These are phyloP conservation scores for Rossbeevera mucosa DNA, from an alignment of 768 basidiomycete species.

Conservation along the genomic window DNA sequence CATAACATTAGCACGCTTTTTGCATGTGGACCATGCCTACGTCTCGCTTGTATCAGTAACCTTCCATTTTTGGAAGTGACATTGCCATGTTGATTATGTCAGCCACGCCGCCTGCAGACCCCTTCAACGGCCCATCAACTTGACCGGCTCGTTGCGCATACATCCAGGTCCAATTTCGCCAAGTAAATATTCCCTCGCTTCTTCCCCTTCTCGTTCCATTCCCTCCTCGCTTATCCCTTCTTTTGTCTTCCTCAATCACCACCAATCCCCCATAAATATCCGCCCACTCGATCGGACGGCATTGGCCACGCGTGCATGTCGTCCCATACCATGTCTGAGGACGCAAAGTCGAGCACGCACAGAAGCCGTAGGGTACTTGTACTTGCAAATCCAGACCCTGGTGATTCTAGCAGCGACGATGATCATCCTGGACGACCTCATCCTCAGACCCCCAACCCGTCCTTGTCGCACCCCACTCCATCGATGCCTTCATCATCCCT, in stretches of 20 bases:
- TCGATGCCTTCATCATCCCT: slow-evolving; percentile 22
- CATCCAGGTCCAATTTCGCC: slow-evolving; percentile 20
- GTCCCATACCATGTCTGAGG: slow-evolving; percentile 55
- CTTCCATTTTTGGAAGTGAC: slow-evolving; percentile 7
- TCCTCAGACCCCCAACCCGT: slow-evolving; percentile 24
- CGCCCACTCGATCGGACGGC: slow-evolving; percentile 22
- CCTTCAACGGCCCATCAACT: slow-evolving; percentile 26
- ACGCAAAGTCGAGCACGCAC: slow-evolving; percentile 38
- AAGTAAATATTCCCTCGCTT: slow-evolving; percentile 10
- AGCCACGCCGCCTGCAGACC: slow-evolving; percentile 23
- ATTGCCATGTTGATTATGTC: slow-evolving; percentile 30
- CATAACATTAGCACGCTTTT: not conserved
- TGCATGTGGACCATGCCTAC: not conserved
- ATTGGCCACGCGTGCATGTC: slow-evolving; percentile 30
- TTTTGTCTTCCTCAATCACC: not conserved
- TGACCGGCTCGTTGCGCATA: slow-evolving; percentile 26
- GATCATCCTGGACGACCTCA: slow-evolving; percentile 23
- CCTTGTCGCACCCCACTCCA: slow-evolving; percentile 22
- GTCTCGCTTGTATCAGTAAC: not conserved
- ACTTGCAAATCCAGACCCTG: slow-evolving; percentile 60
- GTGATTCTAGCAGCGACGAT: slow-evolving; percentile 39
- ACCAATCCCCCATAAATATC: not conserved
- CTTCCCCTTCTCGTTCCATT: not conserved
- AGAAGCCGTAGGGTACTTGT: slow-evolving; percentile 43
- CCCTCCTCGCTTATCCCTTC: not conserved